Base-by-base conservation (phyloP, 495 filamentous ascomycete genomes). In the Neurospora africana region DNA sequence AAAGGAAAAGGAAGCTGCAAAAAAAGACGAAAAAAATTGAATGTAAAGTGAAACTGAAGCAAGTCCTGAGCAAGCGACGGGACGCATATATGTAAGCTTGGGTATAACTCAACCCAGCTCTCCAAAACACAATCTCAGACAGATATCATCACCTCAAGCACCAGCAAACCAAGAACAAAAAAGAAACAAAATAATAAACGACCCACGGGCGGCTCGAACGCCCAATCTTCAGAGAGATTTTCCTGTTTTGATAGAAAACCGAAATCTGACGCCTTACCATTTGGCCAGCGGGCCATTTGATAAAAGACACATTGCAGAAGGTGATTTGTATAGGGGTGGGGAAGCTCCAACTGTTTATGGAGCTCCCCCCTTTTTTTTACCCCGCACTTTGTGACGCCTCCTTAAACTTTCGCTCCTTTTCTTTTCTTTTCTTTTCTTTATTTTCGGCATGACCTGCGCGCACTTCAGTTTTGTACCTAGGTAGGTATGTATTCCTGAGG, bases 181-280 rank as follows among this genome's bases (percentile, higher is more conserved):
- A 61, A 61, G 53, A 61, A 19, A 17, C 53, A 65, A 65, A 61
- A 65, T 15, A 33, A 65, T 65, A 33, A 65, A 30, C 53, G 53
- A 65, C 53, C 53, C 53, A 65, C 53, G 53, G 53, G 53, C 53
- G 53, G 53, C 53, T 65, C 53, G 53, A 65, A 65, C 53, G 53
- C 53, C 53, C 53, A 65, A 65, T 65, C 53, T 65, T 65, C 53
- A 65, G 53, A 65, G 53, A 65, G 27, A 30, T 8, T 65, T 65
- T 65, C 53, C 33, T 4, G 53, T 33, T 19, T 65, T 65, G 15
- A 30, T 30, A 30, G 27, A 65, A 61, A 61, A 19, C 53, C 53
- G 53, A 65, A 65, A 65, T 65, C 53, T 77, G 74, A 70, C 77
- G 77, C 77, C 77, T 78, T 78, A 78, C 77, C 77, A 78, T 78